Percentiles rank a stretch among this genome's conserved stretches.
Conservation (phyloP, 129 eudicot genomes). For the Rutidosis leptorrhynchoides region DNA sequence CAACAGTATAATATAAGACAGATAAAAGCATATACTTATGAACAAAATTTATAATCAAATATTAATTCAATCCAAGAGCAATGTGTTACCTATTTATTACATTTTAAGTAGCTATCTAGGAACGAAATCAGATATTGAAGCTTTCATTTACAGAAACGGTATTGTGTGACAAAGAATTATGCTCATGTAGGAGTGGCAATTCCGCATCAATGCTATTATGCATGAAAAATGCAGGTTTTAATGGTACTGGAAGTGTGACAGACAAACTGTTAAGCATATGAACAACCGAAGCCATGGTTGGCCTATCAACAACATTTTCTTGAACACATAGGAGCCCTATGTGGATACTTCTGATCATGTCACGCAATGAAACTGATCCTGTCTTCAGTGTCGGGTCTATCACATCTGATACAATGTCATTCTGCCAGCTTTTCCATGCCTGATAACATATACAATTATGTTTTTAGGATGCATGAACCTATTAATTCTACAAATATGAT, state of each 20-base stretch:
- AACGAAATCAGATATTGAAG: not conserved
- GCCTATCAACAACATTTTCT: constrained; percentile 1
- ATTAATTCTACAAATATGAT: not conserved
- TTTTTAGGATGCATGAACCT: not conserved
- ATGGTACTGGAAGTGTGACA: not conserved
- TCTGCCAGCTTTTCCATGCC: constrained; percentile 5
- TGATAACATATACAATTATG: not conserved
- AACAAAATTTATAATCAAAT: too few species aligned
- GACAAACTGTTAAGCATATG: constrained; percentile 2
- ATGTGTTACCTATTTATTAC: not conserved
- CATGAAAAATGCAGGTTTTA: constrained; percentile 4
- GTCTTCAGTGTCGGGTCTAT: not conserved
- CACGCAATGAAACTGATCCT: constrained; percentile 1
- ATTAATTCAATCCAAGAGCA: too few species aligned
- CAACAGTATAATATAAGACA: too few species aligned
- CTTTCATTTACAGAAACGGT: not conserved
- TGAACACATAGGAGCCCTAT: not conserved
- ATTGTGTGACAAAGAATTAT: not conserved
- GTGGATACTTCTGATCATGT: not conserved
- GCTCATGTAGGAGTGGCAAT: not conserved
- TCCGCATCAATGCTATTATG: not conserved
- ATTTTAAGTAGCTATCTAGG: not conserved
- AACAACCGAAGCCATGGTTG: constrained; percentile 8
- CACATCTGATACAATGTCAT: not conserved
- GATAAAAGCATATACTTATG: too few species aligned